A percentile compares a stretch with the other conserved stretches of the same genome.
phyloP scores from a whole-genome alignment of 352 stramenopile genomes.

The Globisporangium takayamanum region DNA sequence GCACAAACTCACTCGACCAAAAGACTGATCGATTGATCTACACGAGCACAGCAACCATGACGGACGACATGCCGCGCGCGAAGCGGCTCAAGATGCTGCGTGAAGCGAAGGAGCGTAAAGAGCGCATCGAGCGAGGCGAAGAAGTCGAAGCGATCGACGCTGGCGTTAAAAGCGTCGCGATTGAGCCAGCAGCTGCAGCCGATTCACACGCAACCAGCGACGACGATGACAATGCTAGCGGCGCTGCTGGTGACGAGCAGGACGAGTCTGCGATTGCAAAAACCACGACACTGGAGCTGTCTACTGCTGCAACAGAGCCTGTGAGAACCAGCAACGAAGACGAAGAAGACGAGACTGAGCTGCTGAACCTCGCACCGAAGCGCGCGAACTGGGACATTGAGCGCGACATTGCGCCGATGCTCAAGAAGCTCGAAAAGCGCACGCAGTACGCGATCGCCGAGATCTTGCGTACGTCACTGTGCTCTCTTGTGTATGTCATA shows the following conservation, averaged over 20 bases:
- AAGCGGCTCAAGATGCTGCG: constrained; percentile 84
- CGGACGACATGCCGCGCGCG: constrained; percentile 59
- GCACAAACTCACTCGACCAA: neutral
- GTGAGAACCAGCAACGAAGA: constrained; percentile 20
- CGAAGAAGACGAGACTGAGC: constrained; percentile 52
- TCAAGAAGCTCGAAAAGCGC: constrained; percentile 81
- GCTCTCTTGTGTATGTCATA: neutral
- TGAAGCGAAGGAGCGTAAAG: constrained; percentile 77
- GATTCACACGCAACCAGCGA: neutral
- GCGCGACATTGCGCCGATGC: constrained; percentile 78
- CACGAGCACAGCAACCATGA: constrained; percentile 20
- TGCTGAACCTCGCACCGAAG: constrained; percentile 74
- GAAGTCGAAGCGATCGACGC: constrained; percentile 12
- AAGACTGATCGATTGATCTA: neutral
- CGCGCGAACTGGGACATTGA: constrained; percentile 86
- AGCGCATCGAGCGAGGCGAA: constrained; percentile 32
- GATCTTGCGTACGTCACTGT: constrained; percentile 59
- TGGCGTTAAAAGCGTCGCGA: constrained; percentile 4
- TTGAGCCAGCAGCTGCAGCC: neutral
- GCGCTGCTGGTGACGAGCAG: too few relatives aligned
- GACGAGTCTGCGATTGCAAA: constrained; percentile 17
- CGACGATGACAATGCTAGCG: neutral
- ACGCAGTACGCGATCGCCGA: constrained; percentile 85
- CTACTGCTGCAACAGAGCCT: constrained; percentile 9
- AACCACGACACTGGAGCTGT: constrained; percentile 11